phyloP scores from a whole-genome alignment of 306 rosid genomes.

The Prinsepia uniflora region DNA sequence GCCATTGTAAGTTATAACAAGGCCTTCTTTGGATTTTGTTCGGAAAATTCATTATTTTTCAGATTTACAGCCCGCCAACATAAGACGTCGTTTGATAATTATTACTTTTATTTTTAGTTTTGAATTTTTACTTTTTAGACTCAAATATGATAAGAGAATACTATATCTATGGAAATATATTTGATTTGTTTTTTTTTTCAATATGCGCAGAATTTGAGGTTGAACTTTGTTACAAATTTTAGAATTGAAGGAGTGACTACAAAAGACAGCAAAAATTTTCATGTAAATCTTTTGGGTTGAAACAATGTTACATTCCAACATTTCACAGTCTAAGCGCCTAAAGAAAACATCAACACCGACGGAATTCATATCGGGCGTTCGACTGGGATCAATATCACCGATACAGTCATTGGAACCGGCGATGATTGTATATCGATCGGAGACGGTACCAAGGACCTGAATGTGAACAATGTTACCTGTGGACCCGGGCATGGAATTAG shows the following conservation, averaged over 20 bases:
- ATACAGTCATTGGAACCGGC: conserved; percentile 33
- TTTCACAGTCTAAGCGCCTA: conserved; percentile 30
- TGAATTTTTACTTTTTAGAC: not conserved
- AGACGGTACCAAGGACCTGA: conserved; percentile 28
- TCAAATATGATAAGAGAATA: too few relatives aligned
- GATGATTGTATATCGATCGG: conserved; percentile 56
- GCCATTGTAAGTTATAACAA: conserved; percentile 26
- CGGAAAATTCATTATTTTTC: too few relatives aligned
- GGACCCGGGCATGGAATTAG: conserved; percentile 58
- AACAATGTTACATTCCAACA: conserved; percentile 29
- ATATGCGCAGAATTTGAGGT: conserved; percentile 42
- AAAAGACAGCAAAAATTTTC: conserved; percentile 33
- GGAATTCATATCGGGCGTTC: conserved; percentile 53
- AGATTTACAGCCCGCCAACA: too few relatives aligned
- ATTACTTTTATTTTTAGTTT: too few relatives aligned
- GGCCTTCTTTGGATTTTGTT: too few relatives aligned
- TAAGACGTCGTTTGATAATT: too few relatives aligned
- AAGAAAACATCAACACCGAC: conserved; percentile 37
- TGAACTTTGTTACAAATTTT: conserved; percentile 32
- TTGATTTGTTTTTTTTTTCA: not conserved
- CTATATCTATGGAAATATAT: too few relatives aligned
- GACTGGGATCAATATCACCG: conserved; percentile 25
- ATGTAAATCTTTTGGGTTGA: conserved; percentile 32
- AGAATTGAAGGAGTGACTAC: conserved; percentile 23
- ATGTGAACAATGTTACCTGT: conserved; percentile 22